Conservation (phyloP, 2,329 filamentous ascomycete genomes). For the Fusarium guadeloupense region DNA sequence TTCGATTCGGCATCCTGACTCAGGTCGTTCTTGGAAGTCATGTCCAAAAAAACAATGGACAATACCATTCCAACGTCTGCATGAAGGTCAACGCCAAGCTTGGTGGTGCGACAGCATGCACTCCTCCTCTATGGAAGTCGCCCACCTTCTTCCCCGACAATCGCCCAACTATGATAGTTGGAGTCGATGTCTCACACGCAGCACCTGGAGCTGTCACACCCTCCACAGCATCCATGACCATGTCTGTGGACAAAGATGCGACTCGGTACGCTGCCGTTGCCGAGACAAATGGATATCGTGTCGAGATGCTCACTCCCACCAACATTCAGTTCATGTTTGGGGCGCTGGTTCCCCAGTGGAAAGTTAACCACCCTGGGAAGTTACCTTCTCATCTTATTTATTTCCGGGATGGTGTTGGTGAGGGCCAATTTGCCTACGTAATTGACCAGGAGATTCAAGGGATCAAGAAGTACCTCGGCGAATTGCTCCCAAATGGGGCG, state of each 20-base stretch:
- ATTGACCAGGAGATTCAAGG: constrained; percentile 78
- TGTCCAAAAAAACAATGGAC: constrained; percentile 73
- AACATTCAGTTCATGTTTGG: constrained; percentile 75
- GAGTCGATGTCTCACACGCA: constrained; percentile 89
- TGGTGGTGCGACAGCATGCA: constrained; percentile 76
- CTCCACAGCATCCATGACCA: constrained; percentile 88
- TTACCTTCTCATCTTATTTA: constrained; percentile 82
- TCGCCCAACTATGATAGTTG: constrained; percentile 81
- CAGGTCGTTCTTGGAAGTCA: constrained; percentile 82
- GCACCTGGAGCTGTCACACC: constrained; percentile 71
- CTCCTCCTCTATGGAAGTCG: constrained; percentile 48
- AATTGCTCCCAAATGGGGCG: constrained; percentile 44
- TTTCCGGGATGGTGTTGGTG: constrained; percentile 90
- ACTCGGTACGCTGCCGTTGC: constrained; percentile 81
- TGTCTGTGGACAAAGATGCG: constrained; percentile 76
- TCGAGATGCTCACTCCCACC: constrained; percentile 77
- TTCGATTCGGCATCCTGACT: constrained; percentile 81
- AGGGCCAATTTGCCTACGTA: constrained; percentile 85
- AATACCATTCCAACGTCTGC: constrained; percentile 92
- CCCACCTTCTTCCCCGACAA: constrained; percentile 50
- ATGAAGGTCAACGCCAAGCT: constrained; percentile 99
- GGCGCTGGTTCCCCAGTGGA: constrained; percentile 73
- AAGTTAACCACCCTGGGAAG: constrained; percentile 55
- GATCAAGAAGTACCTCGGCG: constrained; percentile 69
- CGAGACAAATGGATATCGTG: constrained; percentile 83